These are phyloP conservation scores for Gossypium bickii DNA, from an alignment of 345 rosid genomes.

Conservation along the genomic window DNA sequence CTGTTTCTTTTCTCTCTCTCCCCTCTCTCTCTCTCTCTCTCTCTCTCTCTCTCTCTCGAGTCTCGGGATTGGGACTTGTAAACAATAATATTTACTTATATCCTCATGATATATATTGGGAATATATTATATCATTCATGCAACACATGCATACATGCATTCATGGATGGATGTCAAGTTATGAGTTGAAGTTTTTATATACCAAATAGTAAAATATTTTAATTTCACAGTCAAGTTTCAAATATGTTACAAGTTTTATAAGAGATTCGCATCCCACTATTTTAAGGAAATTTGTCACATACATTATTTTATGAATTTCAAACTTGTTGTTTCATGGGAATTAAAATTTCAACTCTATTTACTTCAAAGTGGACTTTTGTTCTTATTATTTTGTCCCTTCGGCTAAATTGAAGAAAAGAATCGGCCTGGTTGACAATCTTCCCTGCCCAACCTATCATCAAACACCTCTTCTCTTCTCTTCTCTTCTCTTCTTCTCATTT, in stretches of 20 bases:
- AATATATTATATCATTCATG: not conserved
- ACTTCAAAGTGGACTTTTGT: constrained; percentile 28
- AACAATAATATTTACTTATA: constrained; percentile 35
- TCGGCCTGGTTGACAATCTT: constrained; percentile 10
- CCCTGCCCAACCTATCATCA: not conserved
- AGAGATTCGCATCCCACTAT: constrained; percentile 7
- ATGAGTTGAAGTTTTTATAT: not conserved
- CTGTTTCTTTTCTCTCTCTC: constrained; percentile 5
- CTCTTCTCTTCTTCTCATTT: not conserved
- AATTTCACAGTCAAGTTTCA: no score
- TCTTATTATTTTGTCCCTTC: constrained; percentile 19
- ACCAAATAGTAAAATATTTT: no score
- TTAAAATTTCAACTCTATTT: constrained; percentile 9
- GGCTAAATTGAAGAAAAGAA: constrained; percentile 13
- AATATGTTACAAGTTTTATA: no score
- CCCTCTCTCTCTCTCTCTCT: constrained; percentile 1
- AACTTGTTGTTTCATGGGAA: constrained; percentile 10
- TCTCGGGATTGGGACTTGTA: constrained; percentile 33
- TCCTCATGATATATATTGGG: not conserved
- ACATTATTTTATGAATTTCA: not conserved
- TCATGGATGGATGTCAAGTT: not conserved
- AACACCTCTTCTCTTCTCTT: not conserved
- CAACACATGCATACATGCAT: not conserved
- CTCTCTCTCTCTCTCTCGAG: constrained; percentile 11
- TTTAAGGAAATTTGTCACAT: not conserved